Percentiles rank a stretch among this genome's conserved stretches.
phyloP scores from a whole-genome alignment of 2,329 filamentous ascomycete species.

The Periconia macrospinosa region DNA sequence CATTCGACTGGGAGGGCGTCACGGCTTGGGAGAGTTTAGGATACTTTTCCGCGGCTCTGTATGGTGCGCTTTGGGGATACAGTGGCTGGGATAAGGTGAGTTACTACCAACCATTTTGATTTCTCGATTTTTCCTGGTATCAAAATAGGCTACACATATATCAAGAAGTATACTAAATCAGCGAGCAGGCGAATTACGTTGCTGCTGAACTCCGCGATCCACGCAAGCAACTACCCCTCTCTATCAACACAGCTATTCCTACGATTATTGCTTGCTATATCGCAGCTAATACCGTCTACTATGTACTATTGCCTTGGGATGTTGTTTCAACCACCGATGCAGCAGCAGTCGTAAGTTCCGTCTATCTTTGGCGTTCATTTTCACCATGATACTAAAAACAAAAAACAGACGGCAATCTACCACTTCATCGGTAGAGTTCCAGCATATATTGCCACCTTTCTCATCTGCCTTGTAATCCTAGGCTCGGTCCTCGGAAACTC shows the following conservation, averaged over 20 bases:
- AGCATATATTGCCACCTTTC: slow-evolving; percentile 54
- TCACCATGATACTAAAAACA: not conserved
- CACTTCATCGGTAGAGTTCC: slow-evolving; percentile 58
- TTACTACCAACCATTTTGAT: too few species aligned
- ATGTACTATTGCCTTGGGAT: slow-evolving; percentile 63
- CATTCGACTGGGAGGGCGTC: slow-evolving; percentile 42
- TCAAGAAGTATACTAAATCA: slow-evolving; percentile 1
- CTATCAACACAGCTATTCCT: slow-evolving; percentile 65
- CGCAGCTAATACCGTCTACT: slow-evolving; percentile 64
- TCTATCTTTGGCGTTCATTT: not conserved
- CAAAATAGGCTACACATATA: too few species aligned
- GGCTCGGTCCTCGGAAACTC: slow-evolving; percentile 66
- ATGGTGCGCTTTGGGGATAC: slow-evolving; percentile 39
- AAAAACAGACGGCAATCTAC: slow-evolving; percentile 31
- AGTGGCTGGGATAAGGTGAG: slow-evolving; percentile 43
- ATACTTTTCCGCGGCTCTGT: slow-evolving; percentile 61
- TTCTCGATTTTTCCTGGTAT: too few species aligned
- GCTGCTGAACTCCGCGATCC: slow-evolving; percentile 40
- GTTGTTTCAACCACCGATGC: slow-evolving; percentile 63
- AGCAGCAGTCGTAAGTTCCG: slow-evolving; percentile 59
- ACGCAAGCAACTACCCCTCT: slow-evolving; percentile 55
- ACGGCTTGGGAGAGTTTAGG: slow-evolving; percentile 62
- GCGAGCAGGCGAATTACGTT: slow-evolving; percentile 39
- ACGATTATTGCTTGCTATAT: slow-evolving; percentile 65
- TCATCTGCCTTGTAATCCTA: slow-evolving; percentile 65